Evolutionary conservation across 192 early-diverging fungal genomes (phyloP), one percentile per base, ranked within the genome.

Genomic region (Chytriomyces confervae): DNA sequence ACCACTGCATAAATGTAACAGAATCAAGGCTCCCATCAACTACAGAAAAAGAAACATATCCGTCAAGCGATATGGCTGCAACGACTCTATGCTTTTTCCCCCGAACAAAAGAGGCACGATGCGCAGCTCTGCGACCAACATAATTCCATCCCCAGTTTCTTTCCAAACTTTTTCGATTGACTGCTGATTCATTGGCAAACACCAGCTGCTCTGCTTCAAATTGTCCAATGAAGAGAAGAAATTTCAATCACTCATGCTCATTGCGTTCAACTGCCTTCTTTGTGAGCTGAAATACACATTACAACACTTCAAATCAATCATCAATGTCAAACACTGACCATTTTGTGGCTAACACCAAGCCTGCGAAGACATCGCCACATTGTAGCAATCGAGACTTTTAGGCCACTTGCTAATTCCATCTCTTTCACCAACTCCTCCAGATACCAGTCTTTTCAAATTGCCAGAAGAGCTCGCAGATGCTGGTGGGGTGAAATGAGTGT

Each of bases 171-270:
- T n/a, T n/a, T n/a, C n/a, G n/a, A n/a, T n/a, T n/a, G n/a, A n/a
- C 47, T 68, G 66, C 48, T 11, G 43, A 29, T 46, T 68, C 66
- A 46, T 68, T 43, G 46, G 43, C n/a, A 43, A 68, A 68, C 16
- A 68, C 45, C 11, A 68, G 45, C 13, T 68, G 11, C 10, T 68
- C 7, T n/a, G 23, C 45, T 5, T 23, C 11, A 43, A 68, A 68
- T 7, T 68, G 66, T 43, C 23, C 20, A 0, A 68, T 68, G 66
- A 48, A 68, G 16, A 46, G 45, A n/a, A 68, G 45, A 68, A 68
- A 68, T 3, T 27, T 11, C 3, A 7, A 4, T 6, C 43, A 5
- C 47, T 68, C 36, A 3, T 16, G 2, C 43, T 68, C 66, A 45
- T 68, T 68, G 1, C 16, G 66, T n/a, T 68, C 66, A 5, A 46